Evolutionary conservation across 768 basidiomycete species (phyloP), one percentile per base, ranked within the genome.

Genomic region (Amanita pseudoporphyria): DNA sequence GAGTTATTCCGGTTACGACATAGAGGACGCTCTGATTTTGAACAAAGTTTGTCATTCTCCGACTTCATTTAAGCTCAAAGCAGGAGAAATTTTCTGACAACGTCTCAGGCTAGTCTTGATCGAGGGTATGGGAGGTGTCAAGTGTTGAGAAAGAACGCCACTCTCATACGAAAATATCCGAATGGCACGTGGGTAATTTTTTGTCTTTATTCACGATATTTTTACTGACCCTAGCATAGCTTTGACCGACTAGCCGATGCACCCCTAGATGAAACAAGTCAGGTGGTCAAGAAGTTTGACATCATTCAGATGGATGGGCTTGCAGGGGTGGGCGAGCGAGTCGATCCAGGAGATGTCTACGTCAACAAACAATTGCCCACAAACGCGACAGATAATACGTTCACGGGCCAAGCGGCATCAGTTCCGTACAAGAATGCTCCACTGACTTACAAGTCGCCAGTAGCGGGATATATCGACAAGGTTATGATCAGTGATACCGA

Each of bases 1-100:
- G 96, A 93, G 90, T 64, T 99, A 88, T 67, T 96, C 94, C 5
- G 96, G 96, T 21, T 99, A 98, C 64, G 96, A 99, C 73, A 99
- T 99, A 55, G 96, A 99, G 70, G 96, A 99, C 64, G 96, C 96
- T 2, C 72, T 98, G 49, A 98, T 99, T 58, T 72, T 95, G 52
- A 99, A 99, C 66, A 92, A 84, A 73, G 90, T 82, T 45, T 38
- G 71, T 45, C 32, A 21, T 31, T 49, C 43, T 48, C 42, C 42
- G 35, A 19, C 38, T 37, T 49, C 16, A 36, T 32, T 16, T 4
- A 21, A 28, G 44, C 24, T 40, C 16, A 26, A 47, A 41, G 44
- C 37, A 26, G 12, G 32, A 49, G 52, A 32, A 32, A 53, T n/a
- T 18, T 28, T 24, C 41, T 57, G 44, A 57, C 37, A 24, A 35